These are phyloP conservation scores for Psidium guajava DNA, from an alignment of 345 rosid species.

Conservation along the genomic window DNA sequence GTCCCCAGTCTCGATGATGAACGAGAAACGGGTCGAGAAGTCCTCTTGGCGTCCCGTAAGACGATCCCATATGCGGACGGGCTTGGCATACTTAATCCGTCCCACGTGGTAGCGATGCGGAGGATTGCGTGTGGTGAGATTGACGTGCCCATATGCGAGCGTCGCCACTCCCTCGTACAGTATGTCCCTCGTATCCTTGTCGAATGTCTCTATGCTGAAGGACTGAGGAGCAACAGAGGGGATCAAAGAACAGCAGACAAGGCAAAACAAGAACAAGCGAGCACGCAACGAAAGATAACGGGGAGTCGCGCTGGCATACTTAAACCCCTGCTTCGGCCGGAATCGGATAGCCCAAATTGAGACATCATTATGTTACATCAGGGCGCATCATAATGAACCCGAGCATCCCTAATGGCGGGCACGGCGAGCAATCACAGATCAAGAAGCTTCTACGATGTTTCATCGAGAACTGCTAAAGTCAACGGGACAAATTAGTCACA, in stretches of 20 bases:
- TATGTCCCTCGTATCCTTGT: neutral
- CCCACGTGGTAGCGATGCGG: neutral
- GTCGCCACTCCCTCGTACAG: neutral
- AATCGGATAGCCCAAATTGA: neutral
- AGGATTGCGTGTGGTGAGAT: neutral
- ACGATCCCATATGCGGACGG: neutral
- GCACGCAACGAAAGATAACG: neutral
- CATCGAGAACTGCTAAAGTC: neutral
- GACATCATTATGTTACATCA: neutral
- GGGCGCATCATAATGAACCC: neutral
- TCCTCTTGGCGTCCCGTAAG: neutral
- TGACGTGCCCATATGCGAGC: neutral
- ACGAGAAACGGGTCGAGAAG: neutral
- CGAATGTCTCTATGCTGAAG: neutral
- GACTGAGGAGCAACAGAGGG: neutral
- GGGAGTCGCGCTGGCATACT: neutral
- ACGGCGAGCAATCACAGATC: neutral
- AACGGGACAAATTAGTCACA: neutral
- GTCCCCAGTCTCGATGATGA: neutral
- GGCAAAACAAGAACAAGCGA: neutral
- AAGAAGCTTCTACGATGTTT: neutral
- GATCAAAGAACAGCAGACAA: neutral
- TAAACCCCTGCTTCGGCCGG: neutral
- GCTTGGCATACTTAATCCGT: neutral
- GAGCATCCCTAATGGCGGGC: neutral